These are phyloP conservation scores for Curvularia lunata DNA, from an alignment of 2,329 filamentous ascomycete genomes.

Conservation along the genomic window DNA sequence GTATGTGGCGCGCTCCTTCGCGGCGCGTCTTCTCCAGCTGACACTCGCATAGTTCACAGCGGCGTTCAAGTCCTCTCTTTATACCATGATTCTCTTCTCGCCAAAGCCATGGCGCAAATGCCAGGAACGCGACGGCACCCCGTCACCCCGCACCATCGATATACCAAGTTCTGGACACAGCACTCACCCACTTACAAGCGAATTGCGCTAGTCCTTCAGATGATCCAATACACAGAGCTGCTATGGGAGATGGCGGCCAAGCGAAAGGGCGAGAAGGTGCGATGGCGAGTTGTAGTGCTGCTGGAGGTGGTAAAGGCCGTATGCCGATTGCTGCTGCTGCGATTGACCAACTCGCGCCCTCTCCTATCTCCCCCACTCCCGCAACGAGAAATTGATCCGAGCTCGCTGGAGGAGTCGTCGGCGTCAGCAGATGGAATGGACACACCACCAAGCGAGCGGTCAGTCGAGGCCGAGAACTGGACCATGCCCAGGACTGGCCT, in stretches of 20 bases:
- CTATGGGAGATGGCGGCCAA: slow-evolving; percentile 98
- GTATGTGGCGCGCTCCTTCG: slow-evolving; percentile 50
- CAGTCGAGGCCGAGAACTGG: slow-evolving; percentile 65
- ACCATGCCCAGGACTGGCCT: slow-evolving; percentile 93
- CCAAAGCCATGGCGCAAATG: slow-evolving; percentile 65
- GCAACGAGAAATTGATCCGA: slow-evolving; percentile 79
- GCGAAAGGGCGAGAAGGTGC: slow-evolving; percentile 76
- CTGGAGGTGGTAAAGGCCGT: slow-evolving; percentile 86
- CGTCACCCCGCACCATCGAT: slow-evolving; percentile 65
- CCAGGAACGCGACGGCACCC: slow-evolving; percentile 59
- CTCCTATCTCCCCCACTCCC: slow-evolving; percentile 84
- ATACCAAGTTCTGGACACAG: slow-evolving; percentile 68
- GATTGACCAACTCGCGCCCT: slow-evolving; percentile 81
- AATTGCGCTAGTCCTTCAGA: slow-evolving; percentile 81
- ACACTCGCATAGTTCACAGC: slow-evolving; percentile 68
- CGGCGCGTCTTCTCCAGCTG: slow-evolving; percentile 21
- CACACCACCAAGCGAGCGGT: slow-evolving; percentile 49
- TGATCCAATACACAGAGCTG: slow-evolving; percentile 93
- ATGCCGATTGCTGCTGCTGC: slow-evolving; percentile 79
- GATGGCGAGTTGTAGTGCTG: slow-evolving; percentile 86
- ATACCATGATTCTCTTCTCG: slow-evolving; percentile 89
- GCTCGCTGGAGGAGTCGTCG: slow-evolving; percentile 60
- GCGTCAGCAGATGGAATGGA: slow-evolving; percentile 56
- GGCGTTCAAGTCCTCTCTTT: slow-evolving; percentile 87
- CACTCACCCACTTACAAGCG: slow-evolving; percentile 75